Percentiles rank a stretch among this genome's conserved stretches.
phyloP scores from a whole-genome alignment of 2,329 filamentous ascomycete species.

The Xylaria sp. region DNA sequence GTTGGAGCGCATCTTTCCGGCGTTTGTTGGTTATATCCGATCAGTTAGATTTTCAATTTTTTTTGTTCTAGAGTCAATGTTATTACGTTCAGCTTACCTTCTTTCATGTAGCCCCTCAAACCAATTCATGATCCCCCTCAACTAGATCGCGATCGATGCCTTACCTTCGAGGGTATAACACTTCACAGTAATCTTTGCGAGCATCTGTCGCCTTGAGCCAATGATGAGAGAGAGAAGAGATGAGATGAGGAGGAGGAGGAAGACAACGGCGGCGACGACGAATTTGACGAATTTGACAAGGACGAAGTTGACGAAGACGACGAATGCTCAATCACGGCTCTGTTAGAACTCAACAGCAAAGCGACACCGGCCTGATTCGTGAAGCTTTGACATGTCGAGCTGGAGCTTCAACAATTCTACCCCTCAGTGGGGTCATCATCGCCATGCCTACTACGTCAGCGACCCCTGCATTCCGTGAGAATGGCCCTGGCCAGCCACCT shows the following conservation, averaged over 20 bases:
- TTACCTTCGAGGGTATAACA: neutral
- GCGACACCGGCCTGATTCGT: neutral
- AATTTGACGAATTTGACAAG: too few species aligned
- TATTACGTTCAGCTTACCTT: constrained; percentile 14
- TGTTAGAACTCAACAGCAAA: neutral
- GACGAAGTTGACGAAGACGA: too few species aligned
- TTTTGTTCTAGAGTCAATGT: constrained; percentile 13
- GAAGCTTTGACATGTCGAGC: constrained; percentile 13
- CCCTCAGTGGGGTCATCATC: constrained; percentile 39
- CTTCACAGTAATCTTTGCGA: neutral
- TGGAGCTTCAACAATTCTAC: constrained; percentile 28
- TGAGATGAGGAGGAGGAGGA: too few species aligned
- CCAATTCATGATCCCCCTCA: neutral
- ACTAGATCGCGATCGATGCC: neutral
- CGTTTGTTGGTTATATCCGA: constrained; percentile 34
- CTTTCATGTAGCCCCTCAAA: neutral
- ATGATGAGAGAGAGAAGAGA: neutral
- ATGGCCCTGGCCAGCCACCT: constrained; percentile 6
- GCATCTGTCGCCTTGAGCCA: neutral
- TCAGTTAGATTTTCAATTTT: constrained; percentile 38
- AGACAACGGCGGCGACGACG: too few species aligned
- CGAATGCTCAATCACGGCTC: neutral
- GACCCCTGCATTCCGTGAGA: constrained; percentile 32
- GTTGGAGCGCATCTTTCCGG: constrained; percentile 30
- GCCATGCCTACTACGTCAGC: constrained; percentile 37